Conservation (phyloP, 306 rosid genomes). For the Malus orientalis region DNA sequence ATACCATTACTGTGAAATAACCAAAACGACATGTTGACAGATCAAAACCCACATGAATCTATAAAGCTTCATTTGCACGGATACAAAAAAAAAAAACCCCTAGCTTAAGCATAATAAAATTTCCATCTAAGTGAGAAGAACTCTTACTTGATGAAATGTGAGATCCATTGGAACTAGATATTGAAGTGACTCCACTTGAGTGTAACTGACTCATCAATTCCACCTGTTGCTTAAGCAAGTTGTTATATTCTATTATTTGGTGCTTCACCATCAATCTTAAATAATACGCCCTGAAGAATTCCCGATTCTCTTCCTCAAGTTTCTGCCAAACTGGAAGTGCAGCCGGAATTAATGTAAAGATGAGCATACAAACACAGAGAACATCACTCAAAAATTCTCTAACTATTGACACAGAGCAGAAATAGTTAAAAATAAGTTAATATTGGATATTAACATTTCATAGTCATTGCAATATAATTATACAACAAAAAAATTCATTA, state of each 20-base stretch:
- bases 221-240: constrained; percentile 70
- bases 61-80: not conserved
- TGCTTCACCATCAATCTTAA: constrained; percentile 75
- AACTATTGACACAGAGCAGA: not conserved
- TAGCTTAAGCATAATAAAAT: not conserved
- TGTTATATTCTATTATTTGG: constrained; percentile 77
- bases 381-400: not conserved
- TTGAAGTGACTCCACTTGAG: constrained; percentile 44
- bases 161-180: constrained; percentile 63
- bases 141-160: constrained; percentile 52
- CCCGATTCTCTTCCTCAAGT: constrained; percentile 89
- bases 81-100: not conserved
- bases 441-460: not conserved
- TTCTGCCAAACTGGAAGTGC: constrained; percentile 78
- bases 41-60: not conserved
- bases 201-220: constrained; percentile 53
- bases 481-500: not conserved
- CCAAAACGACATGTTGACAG: not conserved
- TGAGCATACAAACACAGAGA: constrained; percentile 2
- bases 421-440: not conserved
- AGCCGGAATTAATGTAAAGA: constrained; percentile 1
- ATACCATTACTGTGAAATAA: not conserved
- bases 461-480: not conserved
- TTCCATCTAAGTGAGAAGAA: not conserved
- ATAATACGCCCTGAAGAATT: constrained; percentile 82